phyloP scores from a whole-genome alignment of 148 eudicot species.

The Cornus florida region DNA sequence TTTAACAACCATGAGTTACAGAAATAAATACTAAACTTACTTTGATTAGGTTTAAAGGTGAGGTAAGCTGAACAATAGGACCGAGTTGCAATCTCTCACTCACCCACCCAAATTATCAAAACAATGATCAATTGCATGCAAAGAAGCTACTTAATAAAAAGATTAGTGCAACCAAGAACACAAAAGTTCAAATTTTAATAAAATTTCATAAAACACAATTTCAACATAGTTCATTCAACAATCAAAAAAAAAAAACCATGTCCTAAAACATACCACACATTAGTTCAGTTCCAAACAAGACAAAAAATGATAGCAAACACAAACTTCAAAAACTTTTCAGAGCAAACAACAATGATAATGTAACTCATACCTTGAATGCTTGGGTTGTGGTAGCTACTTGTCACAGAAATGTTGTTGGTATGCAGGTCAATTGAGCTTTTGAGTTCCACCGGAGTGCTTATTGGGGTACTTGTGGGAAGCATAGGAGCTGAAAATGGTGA shows the following conservation, averaged over 20 bases:
- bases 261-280: not conserved
- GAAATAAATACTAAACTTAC: not conserved
- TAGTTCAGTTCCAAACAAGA: not conserved
- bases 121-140: no score
- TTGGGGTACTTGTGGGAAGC: slow-evolving; percentile 41
- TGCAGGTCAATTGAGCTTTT: slow-evolving; percentile 38
- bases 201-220: not conserved
- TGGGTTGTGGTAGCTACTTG: slow-evolving; percentile 47
- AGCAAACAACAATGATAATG: slow-evolving; percentile 2
- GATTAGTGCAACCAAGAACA: not conserved
- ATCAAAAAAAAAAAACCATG: not conserved
- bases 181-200: not conserved
- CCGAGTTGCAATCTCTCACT: no score
- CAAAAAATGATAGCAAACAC: not conserved
- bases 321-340: not conserved
- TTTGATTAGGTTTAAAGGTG: not conserved
- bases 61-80: no score
- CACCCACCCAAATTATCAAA: no score
- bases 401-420: slow-evolving; percentile 31
- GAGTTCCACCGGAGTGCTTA: slow-evolving; percentile 35
- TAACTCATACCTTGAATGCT: slow-evolving; percentile 55
- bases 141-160: not conserved
- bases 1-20: no score
- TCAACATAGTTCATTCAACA: not conserved
- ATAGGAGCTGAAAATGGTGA: slow-evolving; percentile 47